phyloP scores from a whole-genome alignment of 2,329 filamentous ascomycete species.

The Clonostachys sp. region DNA sequence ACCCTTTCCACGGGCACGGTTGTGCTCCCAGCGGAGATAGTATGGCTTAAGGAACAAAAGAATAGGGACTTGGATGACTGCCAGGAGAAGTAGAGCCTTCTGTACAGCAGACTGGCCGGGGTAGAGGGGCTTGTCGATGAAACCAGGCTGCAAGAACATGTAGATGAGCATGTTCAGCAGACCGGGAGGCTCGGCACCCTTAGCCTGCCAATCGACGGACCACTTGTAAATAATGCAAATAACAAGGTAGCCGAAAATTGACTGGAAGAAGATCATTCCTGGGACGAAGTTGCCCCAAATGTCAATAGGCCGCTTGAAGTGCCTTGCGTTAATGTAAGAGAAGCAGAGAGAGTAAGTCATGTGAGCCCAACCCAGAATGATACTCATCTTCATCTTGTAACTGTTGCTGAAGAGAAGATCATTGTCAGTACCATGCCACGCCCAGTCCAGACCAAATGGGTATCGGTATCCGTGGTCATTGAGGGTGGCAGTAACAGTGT shows the following conservation, averaged over 20 bases:
- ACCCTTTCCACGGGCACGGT: conserved; percentile 78
- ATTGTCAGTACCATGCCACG: conserved; percentile 95
- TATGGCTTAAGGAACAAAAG: conserved; percentile 93
- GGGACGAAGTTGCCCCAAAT: conserved; percentile 97
- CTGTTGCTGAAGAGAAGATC: conserved; percentile 94
- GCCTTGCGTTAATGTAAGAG: conserved; percentile 85
- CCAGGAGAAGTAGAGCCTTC: conserved; percentile 72
- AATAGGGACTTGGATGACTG: conserved; percentile 81
- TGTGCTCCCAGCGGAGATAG: conserved; percentile 91
- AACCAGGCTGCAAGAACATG: conserved; percentile 94
- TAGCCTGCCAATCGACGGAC: conserved; percentile 75
- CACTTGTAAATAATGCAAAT: conserved; percentile 97
- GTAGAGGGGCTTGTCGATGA: conserved; percentile 55
- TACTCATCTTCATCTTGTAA: conserved; percentile 99
- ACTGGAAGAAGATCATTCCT: conserved; percentile 99
- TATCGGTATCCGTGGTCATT: conserved; percentile 74
- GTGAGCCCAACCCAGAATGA: conserved; percentile 93
- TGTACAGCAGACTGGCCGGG: conserved; percentile 73
- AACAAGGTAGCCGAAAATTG: conserved; percentile 95
- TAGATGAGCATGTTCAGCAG: conserved; percentile 99
- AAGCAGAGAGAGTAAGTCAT: conserved; percentile 98
- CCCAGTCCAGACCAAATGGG: conserved; percentile 92
- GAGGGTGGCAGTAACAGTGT: conserved; percentile 62
- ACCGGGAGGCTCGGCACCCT: conserved; percentile 69
- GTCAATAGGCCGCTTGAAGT: conserved; percentile 93